phyloP scores from a whole-genome alignment of 2,329 filamentous ascomycete species.

The Nothophaeocryptopus gaeumannii region DNA sequence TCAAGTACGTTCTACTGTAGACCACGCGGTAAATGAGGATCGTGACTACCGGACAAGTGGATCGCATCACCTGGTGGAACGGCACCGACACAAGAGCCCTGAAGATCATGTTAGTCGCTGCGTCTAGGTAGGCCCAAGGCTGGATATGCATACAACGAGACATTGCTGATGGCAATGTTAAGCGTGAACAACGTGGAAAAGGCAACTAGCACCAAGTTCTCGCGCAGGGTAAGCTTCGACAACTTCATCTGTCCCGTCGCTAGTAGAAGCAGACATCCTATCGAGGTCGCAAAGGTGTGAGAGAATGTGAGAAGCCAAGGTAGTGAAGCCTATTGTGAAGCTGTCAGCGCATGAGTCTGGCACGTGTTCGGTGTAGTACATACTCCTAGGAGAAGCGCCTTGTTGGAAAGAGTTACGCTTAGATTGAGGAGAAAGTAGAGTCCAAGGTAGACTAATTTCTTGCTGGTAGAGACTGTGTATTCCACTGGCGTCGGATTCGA shows the following conservation, averaged over 20 bases:
- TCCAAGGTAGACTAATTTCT: slow-evolving; percentile 26
- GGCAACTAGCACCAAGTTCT: slow-evolving; percentile 55
- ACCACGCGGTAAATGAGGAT: slow-evolving; percentile 59
- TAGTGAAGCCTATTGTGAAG: slow-evolving; percentile 52
- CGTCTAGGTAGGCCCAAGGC: too few species aligned
- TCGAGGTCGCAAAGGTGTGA: slow-evolving; percentile 55
- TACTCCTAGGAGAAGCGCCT: slow-evolving; percentile 50
- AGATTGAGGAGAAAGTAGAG: slow-evolving; percentile 52
- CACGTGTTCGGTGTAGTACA: not conserved
- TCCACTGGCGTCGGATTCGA: slow-evolving; percentile 19
- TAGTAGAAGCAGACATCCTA: slow-evolving; percentile 55
- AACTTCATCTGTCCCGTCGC: slow-evolving; percentile 54
- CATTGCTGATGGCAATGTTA: slow-evolving; percentile 63
- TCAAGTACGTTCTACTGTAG: slow-evolving; percentile 57
- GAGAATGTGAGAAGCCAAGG: slow-evolving; percentile 61
- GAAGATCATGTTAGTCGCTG: not conserved
- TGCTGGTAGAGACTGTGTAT: slow-evolving; percentile 25
- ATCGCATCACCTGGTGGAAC: slow-evolving; percentile 64
- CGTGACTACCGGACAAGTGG: slow-evolving; percentile 61
- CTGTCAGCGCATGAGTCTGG: slow-evolving; percentile 1
- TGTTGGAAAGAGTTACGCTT: slow-evolving; percentile 58
- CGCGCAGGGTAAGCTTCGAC: slow-evolving; percentile 51
- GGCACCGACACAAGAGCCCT: slow-evolving; percentile 54
- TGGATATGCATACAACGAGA: slow-evolving; percentile 49
- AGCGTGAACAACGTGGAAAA: slow-evolving; percentile 63